These are phyloP conservation scores for Solanum infundibuliforme DNA, from an alignment of 257 asterid genomes.

Conservation along the genomic window DNA sequence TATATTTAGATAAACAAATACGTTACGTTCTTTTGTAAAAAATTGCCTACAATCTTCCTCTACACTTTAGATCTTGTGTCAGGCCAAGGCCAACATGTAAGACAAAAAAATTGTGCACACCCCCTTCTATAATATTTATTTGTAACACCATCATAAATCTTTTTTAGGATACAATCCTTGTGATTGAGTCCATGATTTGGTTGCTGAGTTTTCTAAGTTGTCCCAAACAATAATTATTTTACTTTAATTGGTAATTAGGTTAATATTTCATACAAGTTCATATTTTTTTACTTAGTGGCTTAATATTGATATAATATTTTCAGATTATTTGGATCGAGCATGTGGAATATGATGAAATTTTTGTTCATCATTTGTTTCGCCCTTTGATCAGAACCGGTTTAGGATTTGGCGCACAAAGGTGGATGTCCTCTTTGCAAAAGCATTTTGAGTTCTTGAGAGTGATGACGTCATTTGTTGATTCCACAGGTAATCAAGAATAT, in stretches of 20 bases:
- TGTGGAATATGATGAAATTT: conserved; percentile 46
- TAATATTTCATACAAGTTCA: neutral
- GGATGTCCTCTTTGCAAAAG: conserved; percentile 47
- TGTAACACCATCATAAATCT: neutral
- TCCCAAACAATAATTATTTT: neutral
- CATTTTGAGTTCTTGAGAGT: conserved; percentile 40
- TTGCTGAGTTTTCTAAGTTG: neutral
- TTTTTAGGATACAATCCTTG: neutral
- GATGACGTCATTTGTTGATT: conserved; percentile 25
- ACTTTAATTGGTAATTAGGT: neutral
- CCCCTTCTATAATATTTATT: neutral
- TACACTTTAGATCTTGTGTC: neutral
- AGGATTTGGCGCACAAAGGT: conserved; percentile 71
- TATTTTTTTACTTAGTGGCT: neutral
- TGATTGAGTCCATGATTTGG: neutral
- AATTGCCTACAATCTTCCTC: neutral
- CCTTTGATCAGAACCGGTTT: conserved; percentile 56
- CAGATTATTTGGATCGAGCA: conserved; percentile 86
- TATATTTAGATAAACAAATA: neutral
- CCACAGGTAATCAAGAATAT: conserved; percentile 46
- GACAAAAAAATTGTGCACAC: neutral
- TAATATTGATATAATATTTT: neutral
- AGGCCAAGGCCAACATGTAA: neutral
- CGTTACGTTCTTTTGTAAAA: too few relatives aligned
- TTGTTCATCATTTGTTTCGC: conserved; percentile 33